Base-by-base conservation (phyloP, 2,329 filamentous ascomycete species). In the Diaporthe australafricana region DNA sequence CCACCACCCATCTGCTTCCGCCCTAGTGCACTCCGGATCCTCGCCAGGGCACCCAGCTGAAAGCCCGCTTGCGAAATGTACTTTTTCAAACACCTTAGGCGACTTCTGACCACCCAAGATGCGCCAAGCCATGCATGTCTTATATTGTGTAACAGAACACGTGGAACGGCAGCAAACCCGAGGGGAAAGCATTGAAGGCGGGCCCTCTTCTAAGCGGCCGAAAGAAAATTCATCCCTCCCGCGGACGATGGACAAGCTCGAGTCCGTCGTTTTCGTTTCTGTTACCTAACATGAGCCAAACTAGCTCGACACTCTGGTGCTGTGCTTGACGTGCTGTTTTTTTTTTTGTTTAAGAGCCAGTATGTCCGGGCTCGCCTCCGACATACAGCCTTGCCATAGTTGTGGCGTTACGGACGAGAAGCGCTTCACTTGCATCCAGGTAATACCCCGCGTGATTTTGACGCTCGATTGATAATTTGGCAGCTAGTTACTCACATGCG, bases 111-210 rank as follows among this genome's bases (percentile, higher is more conserved):
- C 60, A 65, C 45, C 60, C n/a, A 11, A 38, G 20, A 14, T 50
- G 45, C 30, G 60, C 60, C 60, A 65, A 65, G 60, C 42, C 60
- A 35, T 65, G 60, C 60, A 65, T 50, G 60, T 65, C 60, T 65
- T 17, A 50, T 65, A 38, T 9, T 65, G 60, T 65, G 60, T 65
- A 65, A 65, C 60, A 35, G 60, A 65, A 65, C 30, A 65, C 45
- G 60, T 65, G 45, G 60, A 65, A 50, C 38, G 7, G 45, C 60
- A 50, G 60, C 30, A 65, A 50, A 50, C 60, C 14, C 60, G 60
- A 50, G 60, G 60, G 60, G 25, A 9, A 35, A 35, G 9, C 5
- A 9, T 5, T 5, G 32, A 35, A 35, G 9, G 32, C 9, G 32
- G 9, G 32, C 32, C 20, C 27, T 27, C 27, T 38, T 22, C 20